Evolutionary conservation across 208 protist species (phyloP).

Genomic region (Porcisia hertigi): DNA sequence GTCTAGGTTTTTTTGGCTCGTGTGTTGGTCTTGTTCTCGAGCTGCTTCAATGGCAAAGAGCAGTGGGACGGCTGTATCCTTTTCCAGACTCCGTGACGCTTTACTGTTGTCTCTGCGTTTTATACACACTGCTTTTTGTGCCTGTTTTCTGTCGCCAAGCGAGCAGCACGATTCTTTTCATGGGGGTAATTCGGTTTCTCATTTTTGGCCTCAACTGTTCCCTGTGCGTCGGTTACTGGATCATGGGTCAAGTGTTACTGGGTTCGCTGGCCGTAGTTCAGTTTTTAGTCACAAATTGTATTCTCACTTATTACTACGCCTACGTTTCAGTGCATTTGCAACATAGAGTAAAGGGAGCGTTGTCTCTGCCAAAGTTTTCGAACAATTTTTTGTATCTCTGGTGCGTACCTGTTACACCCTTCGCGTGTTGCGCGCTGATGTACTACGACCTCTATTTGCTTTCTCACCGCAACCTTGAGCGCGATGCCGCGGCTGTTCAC

Average conservation of each 20-base stretch:
- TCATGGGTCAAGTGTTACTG: conserved; percentile 52
- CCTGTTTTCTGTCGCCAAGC: conserved; percentile 27
- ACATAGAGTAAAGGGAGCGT: conserved; percentile 12
- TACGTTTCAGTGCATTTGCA: conserved; percentile 45
- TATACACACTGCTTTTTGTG: conserved; percentile 48
- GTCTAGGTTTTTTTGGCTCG: conserved; percentile 61
- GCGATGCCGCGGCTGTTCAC: neutral
- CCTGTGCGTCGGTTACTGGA: conserved; percentile 69
- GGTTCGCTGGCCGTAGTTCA: conserved; percentile 55
- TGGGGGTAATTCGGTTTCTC: conserved; percentile 40
- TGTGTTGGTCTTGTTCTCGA: conserved; percentile 65
- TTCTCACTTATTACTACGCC: conserved; percentile 53
- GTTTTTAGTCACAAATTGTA: conserved; percentile 50
- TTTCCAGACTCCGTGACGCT: conserved; percentile 68
- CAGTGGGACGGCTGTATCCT: conserved; percentile 56
- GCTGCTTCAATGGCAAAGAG: conserved; percentile 59
- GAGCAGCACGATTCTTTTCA: conserved; percentile 36
- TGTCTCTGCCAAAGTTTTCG: conserved; percentile 34
- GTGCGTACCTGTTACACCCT: conserved; percentile 61
- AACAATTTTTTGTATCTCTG: conserved; percentile 47
- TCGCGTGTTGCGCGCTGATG: conserved; percentile 55
- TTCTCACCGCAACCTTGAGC: conserved; percentile 2
- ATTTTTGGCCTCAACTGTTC: conserved; percentile 68
- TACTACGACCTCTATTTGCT: conserved; percentile 57
- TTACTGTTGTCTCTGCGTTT: conserved; percentile 56